These are phyloP conservation scores for Pyricularia sp. DNA, from an alignment of 2,329 filamentous ascomycete species.

Conservation along the genomic window DNA sequence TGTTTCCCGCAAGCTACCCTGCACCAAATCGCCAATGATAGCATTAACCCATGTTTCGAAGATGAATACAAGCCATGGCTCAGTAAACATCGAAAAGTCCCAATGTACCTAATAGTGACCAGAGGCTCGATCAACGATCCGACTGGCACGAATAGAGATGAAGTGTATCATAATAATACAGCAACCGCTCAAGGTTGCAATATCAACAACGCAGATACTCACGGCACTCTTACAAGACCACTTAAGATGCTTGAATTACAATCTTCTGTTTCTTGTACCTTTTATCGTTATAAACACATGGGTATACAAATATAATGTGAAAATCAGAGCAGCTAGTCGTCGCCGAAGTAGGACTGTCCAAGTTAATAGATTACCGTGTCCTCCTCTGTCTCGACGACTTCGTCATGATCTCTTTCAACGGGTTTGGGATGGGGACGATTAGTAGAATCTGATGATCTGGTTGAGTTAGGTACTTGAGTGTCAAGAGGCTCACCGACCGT, in stretches of 20 bases:
- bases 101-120: too few relatives aligned
- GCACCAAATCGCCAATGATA: background rate
- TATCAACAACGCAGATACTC: too few relatives aligned
- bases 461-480: constrained; percentile 27
- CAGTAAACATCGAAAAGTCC: background rate
- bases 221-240: too few relatives aligned
- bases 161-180: too few relatives aligned
- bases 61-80: too few relatives aligned
- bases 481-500: constrained; percentile 32
- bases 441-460: constrained; percentile 24
- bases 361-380: constrained; percentile 82
- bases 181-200: too few relatives aligned
- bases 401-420: constrained; percentile 44
- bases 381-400: constrained; percentile 76
- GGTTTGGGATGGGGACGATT: constrained; percentile 11
- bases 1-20: background rate
- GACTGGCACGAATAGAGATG: too few relatives aligned
- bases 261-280: background rate
- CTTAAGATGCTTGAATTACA: background rate
- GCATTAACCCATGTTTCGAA: too few relatives aligned
- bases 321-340: background rate
- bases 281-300: background rate
- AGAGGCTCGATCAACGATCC: too few relatives aligned
- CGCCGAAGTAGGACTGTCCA: background rate
- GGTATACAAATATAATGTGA: background rate